Base-by-base conservation (phyloP, 2,329 filamentous ascomycete genomes). In the Cytospora piceicola region DNA sequence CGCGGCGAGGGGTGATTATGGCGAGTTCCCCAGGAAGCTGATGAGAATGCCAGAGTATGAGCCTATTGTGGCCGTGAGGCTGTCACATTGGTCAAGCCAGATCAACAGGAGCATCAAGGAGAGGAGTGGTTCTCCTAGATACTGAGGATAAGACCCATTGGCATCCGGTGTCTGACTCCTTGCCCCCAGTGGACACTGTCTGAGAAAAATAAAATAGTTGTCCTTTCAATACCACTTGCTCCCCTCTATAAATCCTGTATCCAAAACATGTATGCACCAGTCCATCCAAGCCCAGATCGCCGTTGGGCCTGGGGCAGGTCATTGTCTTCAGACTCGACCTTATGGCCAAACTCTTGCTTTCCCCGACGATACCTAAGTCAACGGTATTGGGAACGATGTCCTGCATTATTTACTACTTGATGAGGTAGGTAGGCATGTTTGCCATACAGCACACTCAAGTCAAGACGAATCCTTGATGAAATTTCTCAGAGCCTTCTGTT, bases 41-140 rank as follows among this genome's bases (percentile, higher is more conserved):
- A 74, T 76, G 71, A 69, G 63, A 1, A 73, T 79, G 75, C 78
- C 78, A 7, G 77, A 79, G 64, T 79, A 75, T 53, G 76, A 78
- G 64, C 65, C 57, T 5, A 68, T 71, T 1, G 63, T 78, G 17
- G 68, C 70, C 32, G 65, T 70, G 0, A 72, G 75, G 58, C 63
- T 79, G 22, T 69, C 67, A 8, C 66, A 75, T 58, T 78, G 76
- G 76, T 66, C 72, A 27, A 61, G 58, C 20, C 58, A 63, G 4
- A 72, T 76, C 34, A 70, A 73, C 30, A 62, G 70, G n/a, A 75
- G 72, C 6, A 70, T 74, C 39, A 58, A 57, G 49, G 56, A 66
- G 24, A 52, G 66, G 32, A 30, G 12, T 3, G 39, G 53, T 20
- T 3, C 1, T 2, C 7, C 27, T 0, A 57, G 29, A 29, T 27